Evolutionary conservation across 1,139 yeast species (phyloP), one percentile per base, ranked within the genome.

Genomic region (Debaryomyces subglobosus): DNA sequence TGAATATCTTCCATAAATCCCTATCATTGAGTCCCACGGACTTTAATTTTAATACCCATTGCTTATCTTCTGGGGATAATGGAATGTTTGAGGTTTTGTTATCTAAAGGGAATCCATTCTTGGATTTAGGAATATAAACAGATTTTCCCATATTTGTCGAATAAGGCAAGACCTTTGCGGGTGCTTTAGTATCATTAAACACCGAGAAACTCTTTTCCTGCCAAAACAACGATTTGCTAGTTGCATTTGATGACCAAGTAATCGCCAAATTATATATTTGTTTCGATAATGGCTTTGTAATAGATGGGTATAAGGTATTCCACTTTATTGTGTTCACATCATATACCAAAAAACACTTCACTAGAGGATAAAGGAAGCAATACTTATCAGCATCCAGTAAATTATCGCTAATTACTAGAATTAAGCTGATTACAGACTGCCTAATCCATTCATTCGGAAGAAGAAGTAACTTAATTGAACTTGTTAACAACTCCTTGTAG

Each of bases 361-460:
- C 77, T 29, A 89, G 74, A 0, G 98, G 98, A 54, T 89, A 86
- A 18, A 92, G 68, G 61, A 90, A 78, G 60, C 98, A 92, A 57
- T 87, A 89, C 9, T 82, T 69, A 58, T 94, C 97, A 0, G 97
- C 96, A 29, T 84, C 77, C 13, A 85, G 74, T 39, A 91, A 66
- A 59, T 84, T 84, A 2, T 74, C 73, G 2, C 89, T 82, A 3
- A 88, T 78, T 0, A 87, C 78, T 1, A 87, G 71, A 1, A 91
- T 72, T 44, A 91, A 72, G 3, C 77, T 69, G 34, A 91, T 62
- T 0, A 87, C 82, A 2, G 88, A 79, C 52, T 87, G 89, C 40
- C 97, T 71, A 7, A 94, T 85, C 86, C 96, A 86, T 49, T 84
- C 86, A 64, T 91, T 91, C 0, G 99, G 99, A 61, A 91, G 97